A percentile compares a stretch with the other conserved stretches of the same genome.
Evolutionary conservation across 2,329 filamentous ascomycete species (phyloP).

Genomic region (Stagonosporopsis rhizophila): DNA sequence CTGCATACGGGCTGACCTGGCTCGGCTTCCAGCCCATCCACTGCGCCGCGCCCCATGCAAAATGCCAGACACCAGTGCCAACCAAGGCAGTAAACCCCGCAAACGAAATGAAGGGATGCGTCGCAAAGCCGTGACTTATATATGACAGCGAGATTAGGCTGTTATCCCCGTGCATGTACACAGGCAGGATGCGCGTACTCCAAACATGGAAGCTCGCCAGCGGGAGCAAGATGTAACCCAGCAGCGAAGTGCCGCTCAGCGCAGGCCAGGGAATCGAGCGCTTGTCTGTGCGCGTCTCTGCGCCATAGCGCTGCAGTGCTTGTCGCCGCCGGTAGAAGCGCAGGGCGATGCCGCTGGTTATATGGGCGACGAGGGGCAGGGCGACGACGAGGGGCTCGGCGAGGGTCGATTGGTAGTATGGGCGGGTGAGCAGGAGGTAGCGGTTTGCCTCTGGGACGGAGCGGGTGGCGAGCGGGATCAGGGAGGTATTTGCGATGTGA

Average conservation of each 20-base stretch:
- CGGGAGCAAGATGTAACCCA: slow-evolving; percentile 74
- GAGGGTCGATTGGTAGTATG: slow-evolving; percentile 82
- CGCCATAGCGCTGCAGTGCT: slow-evolving; percentile 77
- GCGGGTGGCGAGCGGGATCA: slow-evolving; percentile 43
- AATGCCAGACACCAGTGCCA: slow-evolving; percentile 73
- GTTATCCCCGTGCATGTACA: slow-evolving; percentile 80
- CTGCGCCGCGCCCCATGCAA: slow-evolving; percentile 83
- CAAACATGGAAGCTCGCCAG: slow-evolving; percentile 75
- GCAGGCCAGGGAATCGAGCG: slow-evolving; percentile 68
- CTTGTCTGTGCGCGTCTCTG: slow-evolving; percentile 64
- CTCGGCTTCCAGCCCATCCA: slow-evolving; percentile 74
- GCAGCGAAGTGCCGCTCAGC: slow-evolving; percentile 71
- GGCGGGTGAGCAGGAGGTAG: slow-evolving; percentile 88
- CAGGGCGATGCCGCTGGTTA: slow-evolving; percentile 77
- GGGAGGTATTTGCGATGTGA: slow-evolving; percentile 57
- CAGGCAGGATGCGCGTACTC: slow-evolving; percentile 77
- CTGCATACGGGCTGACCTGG: slow-evolving; percentile 58
- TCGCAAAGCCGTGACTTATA: slow-evolving; percentile 83
- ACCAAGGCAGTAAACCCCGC: slow-evolving; percentile 74
- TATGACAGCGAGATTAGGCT: slow-evolving; percentile 86
- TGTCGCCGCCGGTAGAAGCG: slow-evolving; percentile 77
- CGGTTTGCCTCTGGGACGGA: slow-evolving; percentile 75
- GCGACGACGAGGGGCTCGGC: slow-evolving; percentile 81
- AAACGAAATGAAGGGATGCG: slow-evolving; percentile 71
- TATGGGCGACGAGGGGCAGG: slow-evolving; percentile 76